Percentiles rank a stretch among this genome's conserved stretches.
These are phyloP conservation scores for Volvox reticuliferus DNA, from an alignment of 139 green algal genomes.

Conservation along the genomic window DNA sequence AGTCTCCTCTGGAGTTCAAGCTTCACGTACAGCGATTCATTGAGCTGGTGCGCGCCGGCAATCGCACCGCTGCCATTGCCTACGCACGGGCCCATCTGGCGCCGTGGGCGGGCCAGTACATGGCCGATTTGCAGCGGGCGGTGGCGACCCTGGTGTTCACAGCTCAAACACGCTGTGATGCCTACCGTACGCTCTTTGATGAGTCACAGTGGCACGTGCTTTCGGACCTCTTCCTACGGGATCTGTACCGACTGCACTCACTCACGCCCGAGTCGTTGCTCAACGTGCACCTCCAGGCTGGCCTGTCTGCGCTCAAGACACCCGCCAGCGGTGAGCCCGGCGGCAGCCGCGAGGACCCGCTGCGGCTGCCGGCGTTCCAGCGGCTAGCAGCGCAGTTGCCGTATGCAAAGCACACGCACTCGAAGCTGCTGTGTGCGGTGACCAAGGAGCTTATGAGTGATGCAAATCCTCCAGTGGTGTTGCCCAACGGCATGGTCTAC, in stretches of 20 bases:
- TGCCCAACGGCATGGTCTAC: constrained; percentile 84
- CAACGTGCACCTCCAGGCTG: constrained; percentile 87
- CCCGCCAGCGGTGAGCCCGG: constrained; percentile 66
- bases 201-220: constrained; percentile 74
- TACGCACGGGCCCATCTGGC: constrained; percentile 88
- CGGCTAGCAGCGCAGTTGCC: constrained; percentile 84
- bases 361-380: constrained; percentile 80
- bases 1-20: constrained; percentile 91
- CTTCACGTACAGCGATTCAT: constrained; percentile 92
- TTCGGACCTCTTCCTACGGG: constrained; percentile 78
- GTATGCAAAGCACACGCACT: constrained; percentile 87
- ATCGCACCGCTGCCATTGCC: constrained; percentile 76
- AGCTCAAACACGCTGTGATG: background rate
- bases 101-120: constrained; percentile 71
- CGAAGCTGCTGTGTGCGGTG: constrained; percentile 91
- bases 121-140: constrained; percentile 90
- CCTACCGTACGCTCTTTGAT: constrained; percentile 23
- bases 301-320: constrained; percentile 90
- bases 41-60: constrained; percentile 84
- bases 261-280: constrained; percentile 83
- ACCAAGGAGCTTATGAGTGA: constrained; percentile 90
- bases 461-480: constrained; percentile 91
- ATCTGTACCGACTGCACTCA: constrained; percentile 86
- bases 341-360: constrained; percentile 80
- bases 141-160: constrained; percentile 86